Conservation (phyloP, 352 stramenopile genomes). For the Phytophthora citrophthora region DNA sequence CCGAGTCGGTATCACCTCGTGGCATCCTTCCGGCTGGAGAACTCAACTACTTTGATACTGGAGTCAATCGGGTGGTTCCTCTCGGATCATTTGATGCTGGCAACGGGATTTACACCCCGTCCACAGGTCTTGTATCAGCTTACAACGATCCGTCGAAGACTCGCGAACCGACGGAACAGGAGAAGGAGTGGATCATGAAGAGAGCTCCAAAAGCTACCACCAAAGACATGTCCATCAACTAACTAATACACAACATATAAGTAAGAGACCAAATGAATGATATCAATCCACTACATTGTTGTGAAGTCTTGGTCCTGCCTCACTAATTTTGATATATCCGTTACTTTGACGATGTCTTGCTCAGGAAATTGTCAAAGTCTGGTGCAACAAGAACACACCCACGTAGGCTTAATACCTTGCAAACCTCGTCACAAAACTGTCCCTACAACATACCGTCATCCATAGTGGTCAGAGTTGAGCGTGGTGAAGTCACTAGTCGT, state of each 20-base stretch:
- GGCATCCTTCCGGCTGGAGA: conserved; percentile 64
- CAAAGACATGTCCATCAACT: conserved; percentile 77
- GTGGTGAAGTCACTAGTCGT: conserved; percentile 19
- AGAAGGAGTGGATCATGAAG: conserved; percentile 64
- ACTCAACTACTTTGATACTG: conserved; percentile 78
- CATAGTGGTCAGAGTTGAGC: conserved; percentile 43
- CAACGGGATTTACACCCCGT: conserved; percentile 78
- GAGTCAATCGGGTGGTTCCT: conserved; percentile 65
- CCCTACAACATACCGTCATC: conserved; percentile 51
- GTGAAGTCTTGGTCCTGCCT: conserved; percentile 4
- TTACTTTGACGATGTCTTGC: conserved; percentile 32
- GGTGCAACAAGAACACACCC: conserved; percentile 4
- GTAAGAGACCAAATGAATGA: conserved; percentile 2
- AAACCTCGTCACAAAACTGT: conserved; percentile 16
- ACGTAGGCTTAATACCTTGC: conserved; percentile 14
- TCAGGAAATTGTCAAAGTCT: conserved; percentile 65
- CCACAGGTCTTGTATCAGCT: conserved; percentile 50
- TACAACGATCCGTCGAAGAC: conserved; percentile 68
- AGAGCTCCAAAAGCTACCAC: conserved; percentile 74
- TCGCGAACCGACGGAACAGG: conserved; percentile 52
- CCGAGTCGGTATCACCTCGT: conserved; percentile 58
- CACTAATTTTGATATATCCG: background rate
- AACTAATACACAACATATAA: conserved; percentile 1
- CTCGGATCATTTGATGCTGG: conserved; percentile 78
- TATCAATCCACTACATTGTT: conserved; percentile 5